Conservation (phyloP, 2,329 filamentous ascomycete genomes). For the Achaetomium macrosporum region DNA sequence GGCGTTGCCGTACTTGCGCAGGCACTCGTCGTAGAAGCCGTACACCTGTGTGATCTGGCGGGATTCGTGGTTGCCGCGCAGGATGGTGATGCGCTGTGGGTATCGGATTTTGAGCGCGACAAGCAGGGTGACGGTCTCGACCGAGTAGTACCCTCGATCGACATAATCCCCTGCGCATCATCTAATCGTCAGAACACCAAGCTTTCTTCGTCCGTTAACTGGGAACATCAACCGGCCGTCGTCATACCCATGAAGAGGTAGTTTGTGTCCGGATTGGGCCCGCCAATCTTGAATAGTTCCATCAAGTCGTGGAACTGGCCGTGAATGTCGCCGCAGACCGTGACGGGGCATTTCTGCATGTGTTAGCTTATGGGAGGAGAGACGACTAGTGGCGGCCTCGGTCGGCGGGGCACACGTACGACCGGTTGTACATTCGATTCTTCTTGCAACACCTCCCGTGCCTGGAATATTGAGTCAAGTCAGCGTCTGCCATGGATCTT, state of each 20-base stretch:
- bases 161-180: constrained; percentile 77
- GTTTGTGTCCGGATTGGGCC: constrained; percentile 96
- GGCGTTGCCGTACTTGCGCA: constrained; percentile 97
- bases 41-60: constrained; percentile 99
- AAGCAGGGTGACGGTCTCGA: constrained; percentile 94
- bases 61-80: constrained; percentile 98
- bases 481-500: constrained; percentile 26
- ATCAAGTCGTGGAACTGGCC: constrained; percentile 98
- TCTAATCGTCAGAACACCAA: constrained; percentile 16
- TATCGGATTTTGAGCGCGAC: constrained; percentile 98
- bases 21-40: constrained; percentile 98
- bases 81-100: constrained; percentile 94
- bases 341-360: constrained; percentile 89
- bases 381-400: not conserved
- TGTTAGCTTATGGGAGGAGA: constrained; percentile 24
- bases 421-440: constrained; percentile 99
- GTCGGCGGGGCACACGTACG: constrained; percentile 49
- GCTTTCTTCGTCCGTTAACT: not conserved
- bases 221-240: constrained; percentile 17
- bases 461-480: constrained; percentile 46
- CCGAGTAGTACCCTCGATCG: constrained; percentile 96
- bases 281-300: constrained; percentile 99
- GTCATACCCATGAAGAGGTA: constrained; percentile 94
- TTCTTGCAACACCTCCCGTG: constrained; percentile 91
- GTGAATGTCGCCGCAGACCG: constrained; percentile 97